Base-by-base conservation (phyloP, 306 rosid species). In the Lagenaria siceraria region DNA sequence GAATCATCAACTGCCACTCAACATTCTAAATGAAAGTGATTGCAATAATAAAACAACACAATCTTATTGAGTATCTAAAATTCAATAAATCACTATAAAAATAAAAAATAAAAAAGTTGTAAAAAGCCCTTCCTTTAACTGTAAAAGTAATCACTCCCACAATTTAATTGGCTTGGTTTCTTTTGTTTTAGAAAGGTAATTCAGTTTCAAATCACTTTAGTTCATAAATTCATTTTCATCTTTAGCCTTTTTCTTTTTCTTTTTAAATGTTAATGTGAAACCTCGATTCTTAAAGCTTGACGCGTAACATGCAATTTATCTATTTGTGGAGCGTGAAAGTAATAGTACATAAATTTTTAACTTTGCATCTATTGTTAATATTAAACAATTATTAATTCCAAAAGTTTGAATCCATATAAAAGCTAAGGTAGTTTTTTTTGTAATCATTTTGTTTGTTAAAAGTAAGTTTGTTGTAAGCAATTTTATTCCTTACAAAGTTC, bases 1-100 rank as follows among this genome's bases (percentile, higher is more conserved):
- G 83, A 74, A 78, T 80, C 89, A 88, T 82, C 88, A 88, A 80
- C 79, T 86, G 78, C 90, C 78, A 85, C 52, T 13, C 52, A 46
- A 46, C 82, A 84, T 82, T 75, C 79, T 78, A 80, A 89, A 80
- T 71, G 59, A 71, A 24, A 71, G 59, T 71, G 59, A 71, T 71
- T 46, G 42, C 76, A 25, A 42, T 48, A 8, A 46, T 35, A 25
- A 66, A 69, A 24, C 75, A 48, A 71, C 59, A 71, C 13, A 46
- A 46, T 70, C 56, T 43, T 46, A 42, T 8, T 71, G 33, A 72
- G 61, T 17, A 72, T 72, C 77, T 72, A 72, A 70, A 72, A 17
- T 72, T 27, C 76, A 49, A 25, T 72, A 72, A n/a, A 72, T 72
- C 59, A 27, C 77, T 48, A 14, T 13, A 7, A n/a, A n/a, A n/a